phyloP scores from a whole-genome alignment of 371 early-diverging fungal species.

The Mortierella sp. region DNA sequence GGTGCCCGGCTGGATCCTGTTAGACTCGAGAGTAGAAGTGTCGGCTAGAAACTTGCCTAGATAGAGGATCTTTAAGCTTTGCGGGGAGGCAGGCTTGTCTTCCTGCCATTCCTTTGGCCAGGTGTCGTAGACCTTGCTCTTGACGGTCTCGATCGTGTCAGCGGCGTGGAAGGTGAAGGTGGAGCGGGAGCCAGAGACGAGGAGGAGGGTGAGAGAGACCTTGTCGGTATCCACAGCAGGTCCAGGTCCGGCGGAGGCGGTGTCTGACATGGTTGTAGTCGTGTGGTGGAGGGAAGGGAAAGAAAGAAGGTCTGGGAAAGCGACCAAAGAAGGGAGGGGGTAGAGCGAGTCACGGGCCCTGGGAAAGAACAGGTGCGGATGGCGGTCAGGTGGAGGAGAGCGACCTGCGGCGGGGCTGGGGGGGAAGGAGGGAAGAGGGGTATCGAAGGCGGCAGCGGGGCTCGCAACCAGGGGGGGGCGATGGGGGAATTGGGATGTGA shows the following conservation, averaged over 20 bases:
- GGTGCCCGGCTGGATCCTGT: slow-evolving; percentile 43
- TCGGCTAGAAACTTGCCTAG: slow-evolving; percentile 54
- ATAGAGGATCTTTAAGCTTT: slow-evolving; percentile 50
- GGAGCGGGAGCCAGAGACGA: slow-evolving; percentile 43
- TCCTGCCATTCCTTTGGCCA: slow-evolving; percentile 55
- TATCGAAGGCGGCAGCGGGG: background rate
- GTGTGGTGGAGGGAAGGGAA: background rate
- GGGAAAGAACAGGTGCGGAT: background rate
- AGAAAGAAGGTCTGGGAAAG: background rate
- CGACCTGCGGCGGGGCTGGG: background rate
- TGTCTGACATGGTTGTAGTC: background rate
- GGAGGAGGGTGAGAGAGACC: slow-evolving; percentile 35
- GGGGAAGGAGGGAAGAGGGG: slow-evolving; percentile 1
- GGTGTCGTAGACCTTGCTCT: slow-evolving; percentile 35
- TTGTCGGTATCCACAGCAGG: slow-evolving; percentile 16
- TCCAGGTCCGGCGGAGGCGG: background rate
- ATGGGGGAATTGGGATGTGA: background rate
- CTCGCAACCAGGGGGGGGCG: background rate
- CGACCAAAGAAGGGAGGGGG: background rate
- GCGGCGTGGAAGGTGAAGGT: slow-evolving; percentile 34
- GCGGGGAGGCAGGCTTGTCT: slow-evolving; percentile 49
- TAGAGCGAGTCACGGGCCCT: background rate
- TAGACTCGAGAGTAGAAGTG: slow-evolving; percentile 42
- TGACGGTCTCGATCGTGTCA: slow-evolving; percentile 46
- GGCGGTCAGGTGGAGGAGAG: background rate